These are phyloP conservation scores for Capsicum chinense DNA, from an alignment of 257 asterid species.

Conservation along the genomic window DNA sequence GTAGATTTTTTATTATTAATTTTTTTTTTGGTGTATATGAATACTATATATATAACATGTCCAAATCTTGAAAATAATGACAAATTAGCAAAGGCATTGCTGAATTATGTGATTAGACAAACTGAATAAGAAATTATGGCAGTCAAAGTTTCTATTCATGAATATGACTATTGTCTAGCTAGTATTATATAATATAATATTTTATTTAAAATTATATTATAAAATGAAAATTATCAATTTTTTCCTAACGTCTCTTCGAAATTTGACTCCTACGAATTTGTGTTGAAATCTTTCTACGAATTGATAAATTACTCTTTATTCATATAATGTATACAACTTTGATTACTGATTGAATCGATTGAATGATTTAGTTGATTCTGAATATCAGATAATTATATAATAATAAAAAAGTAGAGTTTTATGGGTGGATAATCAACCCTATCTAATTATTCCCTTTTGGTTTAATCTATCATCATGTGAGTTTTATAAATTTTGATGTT, in stretches of 20 bases:
- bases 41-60: not conserved
- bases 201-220: no score
- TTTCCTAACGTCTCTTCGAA: not conserved
- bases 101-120: constrained; percentile 9
- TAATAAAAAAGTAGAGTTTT: not conserved
- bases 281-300: not conserved
- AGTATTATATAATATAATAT: not conserved
- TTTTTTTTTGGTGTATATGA: no score
- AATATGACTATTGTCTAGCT: not conserved
- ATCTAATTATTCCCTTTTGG: no score
- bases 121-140: not conserved
- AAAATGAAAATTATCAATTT: no score
- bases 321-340: not conserved
- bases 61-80: constrained; percentile 3
- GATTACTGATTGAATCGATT: not conserved
- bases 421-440: no score
- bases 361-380: no score
- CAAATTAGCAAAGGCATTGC: not conserved
- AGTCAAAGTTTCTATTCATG: constrained; percentile 23
- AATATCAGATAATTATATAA: no score
- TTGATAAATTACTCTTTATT: no score
- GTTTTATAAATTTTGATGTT: not conserved
- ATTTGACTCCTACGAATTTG: not conserved
- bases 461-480: no score
- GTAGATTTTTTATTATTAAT: not conserved